Conservation (phyloP, 345 rosid genomes). For the Heritiera littoralis region DNA sequence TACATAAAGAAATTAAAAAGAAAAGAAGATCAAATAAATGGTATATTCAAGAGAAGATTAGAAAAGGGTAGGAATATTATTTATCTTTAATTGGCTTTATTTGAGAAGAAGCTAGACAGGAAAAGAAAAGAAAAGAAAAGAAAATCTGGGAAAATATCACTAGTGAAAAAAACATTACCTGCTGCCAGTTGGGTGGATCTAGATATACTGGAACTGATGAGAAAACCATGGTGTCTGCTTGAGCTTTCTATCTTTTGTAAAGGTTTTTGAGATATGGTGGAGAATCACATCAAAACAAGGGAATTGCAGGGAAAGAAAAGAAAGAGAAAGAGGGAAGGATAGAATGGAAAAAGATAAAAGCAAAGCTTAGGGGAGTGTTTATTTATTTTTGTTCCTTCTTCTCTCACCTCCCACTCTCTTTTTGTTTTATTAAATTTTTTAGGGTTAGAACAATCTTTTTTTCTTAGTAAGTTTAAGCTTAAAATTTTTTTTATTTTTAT, state of each 20-base stretch:
- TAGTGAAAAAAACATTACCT: slow-evolving; percentile 33
- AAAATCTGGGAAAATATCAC: slow-evolving; percentile 8
- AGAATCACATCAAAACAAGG: slow-evolving; percentile 61
- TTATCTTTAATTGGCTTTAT: slow-evolving; percentile 34
- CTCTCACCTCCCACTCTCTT: slow-evolving; percentile 29
- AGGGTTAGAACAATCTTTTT: slow-evolving; percentile 27
- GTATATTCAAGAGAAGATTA: slow-evolving; percentile 53
- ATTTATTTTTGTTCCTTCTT: slow-evolving; percentile 40
- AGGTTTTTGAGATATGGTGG: slow-evolving; percentile 45
- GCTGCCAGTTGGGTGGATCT: slow-evolving; percentile 69
- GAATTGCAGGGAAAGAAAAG: slow-evolving; percentile 47
- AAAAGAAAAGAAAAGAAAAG: slow-evolving; percentile 2
- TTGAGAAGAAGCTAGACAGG: slow-evolving; percentile 28
- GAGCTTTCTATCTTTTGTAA: slow-evolving; percentile 45
- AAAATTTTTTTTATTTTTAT: slow-evolving; percentile 14
- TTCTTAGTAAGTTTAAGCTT: slow-evolving; percentile 38
- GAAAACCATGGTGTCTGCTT: slow-evolving; percentile 52
- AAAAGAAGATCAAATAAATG: slow-evolving; percentile 24
- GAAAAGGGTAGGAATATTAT: slow-evolving; percentile 37
- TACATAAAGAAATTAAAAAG: slow-evolving; percentile 9
- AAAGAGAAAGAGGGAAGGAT: slow-evolving; percentile 34
- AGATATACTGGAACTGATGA: slow-evolving; percentile 58
- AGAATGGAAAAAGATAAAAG: slow-evolving; percentile 44
- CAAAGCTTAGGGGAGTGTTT: slow-evolving; percentile 24
- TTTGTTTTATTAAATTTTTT: slow-evolving; percentile 41